Conservation (phyloP, 2,329 filamentous ascomycete species). For the Davidsoniella eucalypti region DNA sequence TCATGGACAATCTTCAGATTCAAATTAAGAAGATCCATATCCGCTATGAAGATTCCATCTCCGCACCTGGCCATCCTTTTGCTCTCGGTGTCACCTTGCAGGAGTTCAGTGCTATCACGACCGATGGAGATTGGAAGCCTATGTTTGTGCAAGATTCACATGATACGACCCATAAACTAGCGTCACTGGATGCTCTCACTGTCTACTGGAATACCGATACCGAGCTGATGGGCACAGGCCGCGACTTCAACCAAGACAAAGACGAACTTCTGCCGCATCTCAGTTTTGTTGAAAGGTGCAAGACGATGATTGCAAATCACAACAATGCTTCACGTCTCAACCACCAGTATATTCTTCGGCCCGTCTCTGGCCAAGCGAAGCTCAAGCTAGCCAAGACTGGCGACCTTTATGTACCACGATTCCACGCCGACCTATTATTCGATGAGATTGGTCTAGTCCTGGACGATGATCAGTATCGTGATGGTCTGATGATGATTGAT, state of each 20-base stretch:
- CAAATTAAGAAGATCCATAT: conserved; percentile 97
- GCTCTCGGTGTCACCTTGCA: conserved; percentile 82
- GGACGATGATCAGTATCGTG: conserved; percentile 93
- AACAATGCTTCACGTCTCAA: conserved; percentile 24
- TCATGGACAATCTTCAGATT: conserved; percentile 96
- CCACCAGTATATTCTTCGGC: conserved; percentile 91
- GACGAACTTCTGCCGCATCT: conserved; percentile 51
- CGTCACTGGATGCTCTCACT: conserved; percentile 73
- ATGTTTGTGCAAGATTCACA: conserved; percentile 86
- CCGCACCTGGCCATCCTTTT: conserved; percentile 87
- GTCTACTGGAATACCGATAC: conserved; percentile 98
- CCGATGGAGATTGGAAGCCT: conserved; percentile 84
- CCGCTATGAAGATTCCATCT: conserved; percentile 94
- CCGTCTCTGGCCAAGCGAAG: conserved; percentile 87
- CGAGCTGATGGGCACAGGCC: conserved; percentile 63
- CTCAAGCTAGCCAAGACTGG: conserved; percentile 91
- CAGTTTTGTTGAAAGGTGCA: conserved; percentile 63
- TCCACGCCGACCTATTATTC: conserved; percentile 82
- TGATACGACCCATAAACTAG: conserved; percentile 78
- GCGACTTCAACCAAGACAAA: conserved; percentile 38
- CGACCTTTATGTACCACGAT: conserved; percentile 59
- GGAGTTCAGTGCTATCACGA: conserved; percentile 94
- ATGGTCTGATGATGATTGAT: conserved; percentile 95
- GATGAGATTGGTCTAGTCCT: conserved; percentile 97
- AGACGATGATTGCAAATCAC: conserved; percentile 45